Conservation (phyloP, 1,284 basidiomycete species). For the Rhizoctonia solani region DNA sequence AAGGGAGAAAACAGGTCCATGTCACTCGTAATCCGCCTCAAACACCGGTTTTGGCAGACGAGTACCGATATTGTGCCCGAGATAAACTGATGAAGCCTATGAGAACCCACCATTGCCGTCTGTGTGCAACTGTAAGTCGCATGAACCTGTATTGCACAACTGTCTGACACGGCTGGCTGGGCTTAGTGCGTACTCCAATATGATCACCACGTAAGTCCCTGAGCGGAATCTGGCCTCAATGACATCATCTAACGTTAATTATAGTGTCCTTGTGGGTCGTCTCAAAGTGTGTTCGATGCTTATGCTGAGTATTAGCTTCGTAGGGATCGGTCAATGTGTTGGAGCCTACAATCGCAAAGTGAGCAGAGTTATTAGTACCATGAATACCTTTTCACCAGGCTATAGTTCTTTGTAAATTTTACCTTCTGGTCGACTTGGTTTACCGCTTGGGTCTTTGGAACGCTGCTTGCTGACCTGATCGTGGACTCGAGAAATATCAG, state of each 20-base stretch:
- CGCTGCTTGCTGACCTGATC: constrained; percentile 57
- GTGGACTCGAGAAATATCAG: constrained; percentile 28
- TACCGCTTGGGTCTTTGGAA: constrained; percentile 62
- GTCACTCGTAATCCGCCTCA: constrained; percentile 36
- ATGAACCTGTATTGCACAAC: neutral
- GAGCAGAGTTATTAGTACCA: constrained; percentile 14
- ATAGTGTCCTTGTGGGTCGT: constrained; percentile 60
- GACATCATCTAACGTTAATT: neutral
- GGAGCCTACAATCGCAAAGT: constrained; percentile 80
- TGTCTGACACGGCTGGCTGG: neutral
- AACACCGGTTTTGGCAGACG: constrained; percentile 56
- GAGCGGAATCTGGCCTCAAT: constrained; percentile 33
- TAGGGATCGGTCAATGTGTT: constrained; percentile 82
- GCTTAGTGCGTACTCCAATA: constrained; percentile 71
- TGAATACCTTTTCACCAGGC: constrained; percentile 13
- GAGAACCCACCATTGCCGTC: constrained; percentile 74
- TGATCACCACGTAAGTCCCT: constrained; percentile 61
- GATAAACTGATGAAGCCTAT: constrained; percentile 68
- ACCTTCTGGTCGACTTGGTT: constrained; percentile 60
- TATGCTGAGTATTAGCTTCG: constrained; percentile 6
- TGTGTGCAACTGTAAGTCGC: constrained; percentile 63
- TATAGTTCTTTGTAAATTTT: constrained; percentile 73
- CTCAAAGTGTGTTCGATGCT: neutral
- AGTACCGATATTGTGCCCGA: constrained; percentile 60
- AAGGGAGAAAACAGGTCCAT: neutral